These are phyloP conservation scores for Kwoniella sp. DNA, from an alignment of 768 basidiomycete genomes.

Conservation along the genomic window DNA sequence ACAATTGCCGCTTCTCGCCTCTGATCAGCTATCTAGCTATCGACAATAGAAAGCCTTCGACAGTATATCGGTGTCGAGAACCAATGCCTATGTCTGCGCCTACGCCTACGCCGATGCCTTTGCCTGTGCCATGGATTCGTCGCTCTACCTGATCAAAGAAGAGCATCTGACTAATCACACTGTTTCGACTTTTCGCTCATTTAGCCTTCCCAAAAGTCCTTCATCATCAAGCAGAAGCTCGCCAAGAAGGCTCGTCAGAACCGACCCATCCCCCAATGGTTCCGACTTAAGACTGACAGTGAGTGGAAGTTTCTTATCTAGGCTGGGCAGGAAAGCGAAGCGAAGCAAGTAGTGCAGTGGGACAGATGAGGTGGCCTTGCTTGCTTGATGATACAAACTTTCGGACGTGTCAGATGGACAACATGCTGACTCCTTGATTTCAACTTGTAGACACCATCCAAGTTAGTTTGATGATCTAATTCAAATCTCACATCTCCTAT, in stretches of 20 bases:
- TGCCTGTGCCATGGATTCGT: background rate
- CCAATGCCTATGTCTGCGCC: background rate
- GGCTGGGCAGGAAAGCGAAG: too few relatives aligned
- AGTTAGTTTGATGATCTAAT: slow-evolving; percentile 26
- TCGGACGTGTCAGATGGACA: too few relatives aligned
- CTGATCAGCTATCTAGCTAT: too few relatives aligned
- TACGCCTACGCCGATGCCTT: background rate
- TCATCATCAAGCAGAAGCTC: slow-evolving; percentile 94
- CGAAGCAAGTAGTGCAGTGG: too few relatives aligned
- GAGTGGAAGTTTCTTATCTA: slow-evolving; percentile 63
- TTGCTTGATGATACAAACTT: too few relatives aligned
- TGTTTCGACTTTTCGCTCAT: background rate
- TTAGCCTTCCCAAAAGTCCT: slow-evolving; percentile 98
- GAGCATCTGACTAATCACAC: too few relatives aligned
- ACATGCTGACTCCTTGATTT: slow-evolving; percentile 5
- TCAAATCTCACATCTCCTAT: background rate
- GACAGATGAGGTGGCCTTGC: too few relatives aligned
- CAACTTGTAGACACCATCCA: slow-evolving; percentile 36
- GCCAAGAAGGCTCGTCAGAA: slow-evolving; percentile 96
- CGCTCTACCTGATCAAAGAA: background rate
- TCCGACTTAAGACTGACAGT: slow-evolving; percentile 88
- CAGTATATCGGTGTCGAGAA: too few relatives aligned
- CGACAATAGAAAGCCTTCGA: too few relatives aligned
- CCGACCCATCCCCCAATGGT: slow-evolving; percentile 99
- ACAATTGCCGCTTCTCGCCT: too few relatives aligned